Conservation (phyloP, 1,284 basidiomycete species). For the Leccinum cinnamomeum region DNA sequence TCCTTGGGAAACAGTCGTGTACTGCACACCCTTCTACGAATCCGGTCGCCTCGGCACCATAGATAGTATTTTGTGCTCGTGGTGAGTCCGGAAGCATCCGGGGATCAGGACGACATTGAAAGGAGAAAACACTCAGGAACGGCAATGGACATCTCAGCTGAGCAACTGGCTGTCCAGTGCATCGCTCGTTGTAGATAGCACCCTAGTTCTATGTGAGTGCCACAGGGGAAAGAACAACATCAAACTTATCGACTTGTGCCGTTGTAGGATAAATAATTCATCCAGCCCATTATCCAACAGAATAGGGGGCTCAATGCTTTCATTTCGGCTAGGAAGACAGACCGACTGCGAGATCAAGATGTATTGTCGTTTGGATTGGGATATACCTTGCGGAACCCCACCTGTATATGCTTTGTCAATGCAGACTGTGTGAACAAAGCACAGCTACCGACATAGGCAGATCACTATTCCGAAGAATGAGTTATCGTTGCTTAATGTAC, state of each 20-base stretch:
- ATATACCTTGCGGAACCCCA: background rate
- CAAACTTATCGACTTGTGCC: constrained; percentile 2
- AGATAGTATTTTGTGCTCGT: background rate
- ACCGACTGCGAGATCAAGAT: background rate
- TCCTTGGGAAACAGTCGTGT: constrained; percentile 22
- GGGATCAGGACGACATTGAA: constrained; percentile 20
- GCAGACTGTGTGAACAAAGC: background rate
- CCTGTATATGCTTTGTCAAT: background rate
- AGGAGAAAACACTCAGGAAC: background rate
- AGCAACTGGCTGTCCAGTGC: background rate
- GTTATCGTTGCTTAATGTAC: constrained; percentile 8
- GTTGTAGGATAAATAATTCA: constrained; percentile 5
- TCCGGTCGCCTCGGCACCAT: constrained; percentile 5
- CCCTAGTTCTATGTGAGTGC: constrained; percentile 4
- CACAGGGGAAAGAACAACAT: constrained; percentile 1
- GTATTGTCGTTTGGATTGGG: background rate
- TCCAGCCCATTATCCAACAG: constrained; percentile 1
- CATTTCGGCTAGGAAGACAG: background rate
- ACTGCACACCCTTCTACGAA: constrained; percentile 12
- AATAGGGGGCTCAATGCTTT: constrained; percentile 1
- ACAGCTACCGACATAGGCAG: background rate
- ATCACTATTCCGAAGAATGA: background rate
- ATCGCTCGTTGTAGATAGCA: background rate
- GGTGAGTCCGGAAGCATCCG: constrained; percentile 34
- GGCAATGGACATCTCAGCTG: background rate